Conservation (phyloP, 2,329 filamentous ascomycete species). For the Rhynchosporium secalis region DNA sequence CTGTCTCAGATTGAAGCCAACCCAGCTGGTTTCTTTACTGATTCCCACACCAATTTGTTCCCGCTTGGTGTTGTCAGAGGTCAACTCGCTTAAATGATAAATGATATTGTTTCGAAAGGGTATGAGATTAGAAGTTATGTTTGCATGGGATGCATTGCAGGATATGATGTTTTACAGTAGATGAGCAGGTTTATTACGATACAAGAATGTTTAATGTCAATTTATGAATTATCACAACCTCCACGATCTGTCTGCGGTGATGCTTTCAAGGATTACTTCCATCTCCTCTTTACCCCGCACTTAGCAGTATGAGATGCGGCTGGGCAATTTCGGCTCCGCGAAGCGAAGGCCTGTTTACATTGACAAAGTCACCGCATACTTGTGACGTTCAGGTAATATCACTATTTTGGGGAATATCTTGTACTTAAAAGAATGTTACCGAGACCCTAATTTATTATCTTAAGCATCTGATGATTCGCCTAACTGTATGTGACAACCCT, state of each 20-base stretch:
- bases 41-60: conserved; percentile 47
- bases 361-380: no score
- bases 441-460: no score
- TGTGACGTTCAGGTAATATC: no score
- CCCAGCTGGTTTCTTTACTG: conserved; percentile 50
- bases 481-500: no score
- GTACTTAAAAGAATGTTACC: no score
- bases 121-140: not conserved
- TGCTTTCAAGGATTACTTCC: no score
- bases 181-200: not conserved
- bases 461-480: no score
- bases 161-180: not conserved
- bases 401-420: no score
- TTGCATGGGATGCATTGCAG: not conserved
- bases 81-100: conserved; percentile 40
- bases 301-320: no score
- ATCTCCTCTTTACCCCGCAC: no score
- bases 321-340: no score
- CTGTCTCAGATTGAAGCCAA: conserved; percentile 50
- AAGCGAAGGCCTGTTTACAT: no score
- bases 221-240: not conserved
- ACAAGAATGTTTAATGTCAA: not conserved
- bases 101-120: not conserved
- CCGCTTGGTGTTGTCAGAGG: conserved; percentile 49
- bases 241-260: not conserved